These are phyloP conservation scores for Phalaenopsis equestris DNA, from an alignment of 106 monocot genomes.

Conservation along the genomic window DNA sequence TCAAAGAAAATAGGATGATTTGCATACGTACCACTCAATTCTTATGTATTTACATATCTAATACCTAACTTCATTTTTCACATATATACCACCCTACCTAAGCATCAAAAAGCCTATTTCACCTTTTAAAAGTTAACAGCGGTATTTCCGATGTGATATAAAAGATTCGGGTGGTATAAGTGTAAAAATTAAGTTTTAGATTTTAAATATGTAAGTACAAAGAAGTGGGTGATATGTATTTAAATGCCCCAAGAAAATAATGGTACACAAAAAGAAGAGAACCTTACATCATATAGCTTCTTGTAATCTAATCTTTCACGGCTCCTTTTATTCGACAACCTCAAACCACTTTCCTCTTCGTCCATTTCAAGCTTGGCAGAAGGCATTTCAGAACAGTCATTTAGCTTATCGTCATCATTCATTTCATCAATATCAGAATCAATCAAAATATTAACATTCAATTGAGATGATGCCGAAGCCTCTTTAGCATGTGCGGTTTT, in stretches of 20 bases:
- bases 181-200: no score
- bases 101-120: no score
- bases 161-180: no score
- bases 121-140: no score
- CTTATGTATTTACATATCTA: no score
- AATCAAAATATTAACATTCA: neutral
- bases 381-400: slow-evolving; percentile 14
- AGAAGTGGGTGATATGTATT: no score
- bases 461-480: slow-evolving; percentile 17
- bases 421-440: slow-evolving; percentile 8
- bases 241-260: neutral
- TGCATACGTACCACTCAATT: no score
- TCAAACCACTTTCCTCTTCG: slow-evolving; percentile 16
- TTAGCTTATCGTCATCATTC: neutral
- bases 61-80: no score
- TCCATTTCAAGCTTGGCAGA: slow-evolving; percentile 19
- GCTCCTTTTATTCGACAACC: slow-evolving; percentile 33
- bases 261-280: neutral
- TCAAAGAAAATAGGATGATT: neutral
- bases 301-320: slow-evolving; percentile 61
- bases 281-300: slow-evolving; percentile 68
- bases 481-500: slow-evolving; percentile 25
- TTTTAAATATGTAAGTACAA: no score
- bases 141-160: no score
- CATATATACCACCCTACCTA: no score